Percentiles rank a stretch among this genome's conserved stretches.
Evolutionary conservation across 805 yeast genomes (phyloP).

Genomic region (Cyberlindnera veronae): DNA sequence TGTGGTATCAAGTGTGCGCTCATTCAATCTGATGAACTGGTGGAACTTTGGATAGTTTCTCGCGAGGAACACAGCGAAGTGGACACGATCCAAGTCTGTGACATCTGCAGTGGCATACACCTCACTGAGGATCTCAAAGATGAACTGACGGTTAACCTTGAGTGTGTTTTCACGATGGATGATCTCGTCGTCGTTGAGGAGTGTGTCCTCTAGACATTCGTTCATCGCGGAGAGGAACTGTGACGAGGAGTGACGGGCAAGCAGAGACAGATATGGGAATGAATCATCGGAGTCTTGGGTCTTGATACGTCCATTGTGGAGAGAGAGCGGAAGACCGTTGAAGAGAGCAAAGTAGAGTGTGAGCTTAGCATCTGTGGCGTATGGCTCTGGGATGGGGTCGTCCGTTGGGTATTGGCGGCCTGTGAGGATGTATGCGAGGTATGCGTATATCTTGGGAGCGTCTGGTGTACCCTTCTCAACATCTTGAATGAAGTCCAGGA

Average conservation of each 20-base stretch:
- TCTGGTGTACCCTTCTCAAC: slow-evolving; percentile 23
- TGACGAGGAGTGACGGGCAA: slow-evolving; percentile 55
- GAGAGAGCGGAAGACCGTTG: slow-evolving; percentile 44
- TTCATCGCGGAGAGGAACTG: slow-evolving; percentile 65
- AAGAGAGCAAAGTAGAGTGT: slow-evolving; percentile 56
- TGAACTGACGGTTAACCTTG: slow-evolving; percentile 66
- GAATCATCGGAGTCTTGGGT: no score
- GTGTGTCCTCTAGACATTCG: slow-evolving; percentile 79
- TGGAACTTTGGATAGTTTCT: slow-evolving; percentile 79
- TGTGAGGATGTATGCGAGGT: slow-evolving; percentile 64
- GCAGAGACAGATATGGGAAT: slow-evolving; percentile 64
- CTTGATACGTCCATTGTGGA: slow-evolving; percentile 31
- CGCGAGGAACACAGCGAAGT: slow-evolving; percentile 68
- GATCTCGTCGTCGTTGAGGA: slow-evolving; percentile 59
- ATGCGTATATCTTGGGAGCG: slow-evolving; percentile 45
- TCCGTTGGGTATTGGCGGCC: slow-evolving; percentile 84
- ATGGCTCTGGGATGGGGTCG: slow-evolving; percentile 35
- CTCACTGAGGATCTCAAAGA: slow-evolving; percentile 69
- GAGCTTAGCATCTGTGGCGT: slow-evolving; percentile 42
- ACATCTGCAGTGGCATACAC: slow-evolving; percentile 40
- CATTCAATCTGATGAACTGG: slow-evolving; percentile 77
- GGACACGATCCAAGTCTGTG: slow-evolving; percentile 25
- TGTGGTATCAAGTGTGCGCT: slow-evolving; percentile 46
- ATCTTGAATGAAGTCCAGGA: slow-evolving; percentile 51
- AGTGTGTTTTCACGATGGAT: slow-evolving; percentile 23